phyloP scores from a whole-genome alignment of 208 protist genomes.

The Trypanosoma scelopori region DNA sequence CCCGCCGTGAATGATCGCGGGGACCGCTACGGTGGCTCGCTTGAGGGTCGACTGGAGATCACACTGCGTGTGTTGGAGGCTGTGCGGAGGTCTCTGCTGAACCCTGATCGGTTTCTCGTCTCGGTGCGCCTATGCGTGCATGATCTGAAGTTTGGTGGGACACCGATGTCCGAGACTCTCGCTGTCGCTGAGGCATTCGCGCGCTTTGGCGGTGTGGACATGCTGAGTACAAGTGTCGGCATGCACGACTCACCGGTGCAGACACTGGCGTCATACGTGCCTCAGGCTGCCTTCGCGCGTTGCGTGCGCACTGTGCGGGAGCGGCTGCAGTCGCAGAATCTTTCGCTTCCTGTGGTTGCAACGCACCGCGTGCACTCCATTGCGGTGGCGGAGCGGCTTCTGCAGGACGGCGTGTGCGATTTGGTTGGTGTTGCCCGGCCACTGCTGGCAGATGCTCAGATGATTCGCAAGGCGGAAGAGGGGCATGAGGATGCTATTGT shows the following conservation, averaged over 20 bases:
- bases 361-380: constrained; percentile 91
- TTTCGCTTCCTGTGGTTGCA: constrained; percentile 84
- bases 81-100: constrained; percentile 40
- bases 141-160: constrained; percentile 85
- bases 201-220: constrained; percentile 70
- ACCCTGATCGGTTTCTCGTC: constrained; percentile 82
- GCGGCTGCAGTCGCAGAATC: constrained; percentile 29
- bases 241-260: constrained; percentile 95
- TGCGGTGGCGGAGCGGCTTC: constrained; percentile 74
- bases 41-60: constrained; percentile 86
- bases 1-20: constrained; percentile 83
- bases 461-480: constrained; percentile 80
- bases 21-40: constrained; percentile 81
- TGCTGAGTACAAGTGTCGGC: constrained; percentile 94
- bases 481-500: constrained; percentile 72
- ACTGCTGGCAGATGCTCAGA: constrained; percentile 90
- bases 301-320: constrained; percentile 70
- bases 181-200: constrained; percentile 71
- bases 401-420: constrained; percentile 75
- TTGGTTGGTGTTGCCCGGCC: constrained; percentile 90
- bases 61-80: constrained; percentile 82
- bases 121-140: constrained; percentile 92
- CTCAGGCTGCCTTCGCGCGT: constrained; percentile 84
- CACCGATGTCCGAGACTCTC: constrained; percentile 83
- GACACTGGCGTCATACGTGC: constrained; percentile 91